These are phyloP conservation scores for Tuber borchii DNA, from an alignment of 495 filamentous ascomycete genomes.

Conservation along the genomic window DNA sequence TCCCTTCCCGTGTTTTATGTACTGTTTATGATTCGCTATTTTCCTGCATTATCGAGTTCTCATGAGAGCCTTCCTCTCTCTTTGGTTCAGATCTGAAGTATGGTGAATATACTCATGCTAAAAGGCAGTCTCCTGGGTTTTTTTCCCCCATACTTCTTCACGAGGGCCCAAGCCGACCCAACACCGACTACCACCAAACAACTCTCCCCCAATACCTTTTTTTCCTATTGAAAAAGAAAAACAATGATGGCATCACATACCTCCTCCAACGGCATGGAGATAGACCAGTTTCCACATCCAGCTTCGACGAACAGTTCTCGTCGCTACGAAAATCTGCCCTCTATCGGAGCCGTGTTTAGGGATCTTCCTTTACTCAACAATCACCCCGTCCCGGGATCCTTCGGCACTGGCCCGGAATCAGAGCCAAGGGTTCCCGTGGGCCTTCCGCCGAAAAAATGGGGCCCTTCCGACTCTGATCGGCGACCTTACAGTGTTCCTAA, in stretches of 20 bases:
- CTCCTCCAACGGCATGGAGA: constrained; percentile 2
- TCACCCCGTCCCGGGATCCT: neutral
- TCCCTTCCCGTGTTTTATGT: neutral
- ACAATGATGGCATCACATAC: constrained; percentile 4
- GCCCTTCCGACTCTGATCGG: constrained; percentile 5
- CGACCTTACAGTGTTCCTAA: neutral
- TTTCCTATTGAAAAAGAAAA: neutral
- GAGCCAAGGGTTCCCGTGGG: neutral
- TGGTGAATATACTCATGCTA: neutral
- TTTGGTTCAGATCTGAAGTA: neutral
- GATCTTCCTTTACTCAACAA: neutral
- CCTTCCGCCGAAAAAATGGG: constrained; percentile 2
- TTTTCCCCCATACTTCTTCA: neutral
- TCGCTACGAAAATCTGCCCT: neutral
- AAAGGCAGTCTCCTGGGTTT: neutral
- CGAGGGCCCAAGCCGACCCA: neutral
- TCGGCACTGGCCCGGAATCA: neutral
- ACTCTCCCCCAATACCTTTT: neutral
- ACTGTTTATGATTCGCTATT: constrained; percentile 6
- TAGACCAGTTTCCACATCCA: neutral
- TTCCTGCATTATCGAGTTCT: constrained; percentile 5
- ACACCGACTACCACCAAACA: constrained; percentile 1
- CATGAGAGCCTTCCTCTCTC: constrained; percentile 1
- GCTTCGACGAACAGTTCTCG: constrained; percentile 1
- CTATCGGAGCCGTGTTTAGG: neutral